Percentiles rank a stretch among this genome's conserved stretches.
phyloP scores from a whole-genome alignment of 805 yeast species.

The Hanseniaspora vineae region DNA sequence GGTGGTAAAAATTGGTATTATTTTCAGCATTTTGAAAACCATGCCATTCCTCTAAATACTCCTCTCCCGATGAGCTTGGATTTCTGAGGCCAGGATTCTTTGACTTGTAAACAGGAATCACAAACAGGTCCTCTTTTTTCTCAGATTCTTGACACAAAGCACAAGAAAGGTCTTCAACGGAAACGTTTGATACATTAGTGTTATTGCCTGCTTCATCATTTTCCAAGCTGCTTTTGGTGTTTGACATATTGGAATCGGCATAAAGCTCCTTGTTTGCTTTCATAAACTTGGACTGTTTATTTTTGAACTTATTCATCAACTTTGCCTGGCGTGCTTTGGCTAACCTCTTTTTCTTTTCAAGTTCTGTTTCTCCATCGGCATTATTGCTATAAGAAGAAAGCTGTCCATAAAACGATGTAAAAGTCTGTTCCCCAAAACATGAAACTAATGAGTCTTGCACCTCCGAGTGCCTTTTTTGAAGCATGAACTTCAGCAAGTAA shows the following conservation, averaged over 20 bases:
- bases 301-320: conserved; percentile 48
- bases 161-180: conserved; percentile 29
- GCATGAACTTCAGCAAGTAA: conserved; percentile 30
- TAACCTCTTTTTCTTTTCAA: conserved; percentile 40
- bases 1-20: conserved; percentile 8
- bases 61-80: conserved; percentile 6
- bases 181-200: conserved; percentile 2
- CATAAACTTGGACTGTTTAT: conserved; percentile 65
- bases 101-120: conserved; percentile 41
- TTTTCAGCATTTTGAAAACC: conserved; percentile 11
- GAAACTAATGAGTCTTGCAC: conserved; percentile 39
- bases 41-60: conserved; percentile 12
- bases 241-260: conserved; percentile 18
- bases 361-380: conserved; percentile 30
- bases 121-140: conserved; percentile 34
- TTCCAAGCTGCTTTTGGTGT: too few species aligned
- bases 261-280: conserved; percentile 33
- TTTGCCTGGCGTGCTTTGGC: conserved; percentile 52
- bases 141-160: conserved; percentile 48
- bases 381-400: conserved; percentile 33
- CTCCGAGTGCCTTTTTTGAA: conserved; percentile 32
- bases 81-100: conserved; percentile 39
- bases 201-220: too few species aligned
- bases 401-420: conserved; percentile 28
- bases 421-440: conserved; percentile 44